Percentiles rank a stretch among this genome's conserved stretches.
phyloP scores from a whole-genome alignment of 495 filamentous ascomycete species.

The Diplogelasinospora grovesii region DNA sequence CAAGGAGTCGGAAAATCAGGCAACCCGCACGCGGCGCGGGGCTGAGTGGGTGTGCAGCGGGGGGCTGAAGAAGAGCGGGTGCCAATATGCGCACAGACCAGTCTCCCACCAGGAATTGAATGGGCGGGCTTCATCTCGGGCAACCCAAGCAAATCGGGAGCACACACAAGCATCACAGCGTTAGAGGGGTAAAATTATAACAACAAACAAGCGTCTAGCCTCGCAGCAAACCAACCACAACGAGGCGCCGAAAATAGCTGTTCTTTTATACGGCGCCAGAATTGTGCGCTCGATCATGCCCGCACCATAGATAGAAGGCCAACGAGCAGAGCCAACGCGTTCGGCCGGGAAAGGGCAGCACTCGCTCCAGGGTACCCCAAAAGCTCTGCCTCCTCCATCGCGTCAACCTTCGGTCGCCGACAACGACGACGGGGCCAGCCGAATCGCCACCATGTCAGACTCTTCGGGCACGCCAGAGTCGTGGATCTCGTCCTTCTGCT shows the following conservation, averaged over 20 bases:
- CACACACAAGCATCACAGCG: neutral
- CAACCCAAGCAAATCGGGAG: conserved; percentile 10
- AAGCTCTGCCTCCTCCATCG: neutral
- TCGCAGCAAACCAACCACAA: no score
- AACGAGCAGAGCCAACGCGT: conserved; percentile 16
- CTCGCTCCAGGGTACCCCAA: neutral
- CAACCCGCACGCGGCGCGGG: conserved; percentile 7
- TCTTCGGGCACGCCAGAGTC: conserved; percentile 84
- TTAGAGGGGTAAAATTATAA: neutral
- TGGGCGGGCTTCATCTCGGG: conserved; percentile 12
- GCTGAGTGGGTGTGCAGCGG: conserved; percentile 8
- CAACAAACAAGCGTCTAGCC: neutral
- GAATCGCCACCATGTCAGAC: conserved; percentile 44
- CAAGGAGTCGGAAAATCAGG: conserved; percentile 6
- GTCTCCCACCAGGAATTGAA: conserved; percentile 17
- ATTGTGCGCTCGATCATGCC: conserved; percentile 20
- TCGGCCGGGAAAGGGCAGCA: conserved; percentile 9
- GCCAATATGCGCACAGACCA: conserved; percentile 14
- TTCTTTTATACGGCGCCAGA: no score
- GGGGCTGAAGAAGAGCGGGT: conserved; percentile 8
- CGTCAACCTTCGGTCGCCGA: conserved; percentile 3
- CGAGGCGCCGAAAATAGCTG: no score
- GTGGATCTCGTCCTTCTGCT: conserved; percentile 97
- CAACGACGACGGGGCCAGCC: neutral
- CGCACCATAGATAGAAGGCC: conserved; percentile 17